phyloP scores from a whole-genome alignment of 1,284 basidiomycete species.

The Heterobasidion annosum region DNA sequence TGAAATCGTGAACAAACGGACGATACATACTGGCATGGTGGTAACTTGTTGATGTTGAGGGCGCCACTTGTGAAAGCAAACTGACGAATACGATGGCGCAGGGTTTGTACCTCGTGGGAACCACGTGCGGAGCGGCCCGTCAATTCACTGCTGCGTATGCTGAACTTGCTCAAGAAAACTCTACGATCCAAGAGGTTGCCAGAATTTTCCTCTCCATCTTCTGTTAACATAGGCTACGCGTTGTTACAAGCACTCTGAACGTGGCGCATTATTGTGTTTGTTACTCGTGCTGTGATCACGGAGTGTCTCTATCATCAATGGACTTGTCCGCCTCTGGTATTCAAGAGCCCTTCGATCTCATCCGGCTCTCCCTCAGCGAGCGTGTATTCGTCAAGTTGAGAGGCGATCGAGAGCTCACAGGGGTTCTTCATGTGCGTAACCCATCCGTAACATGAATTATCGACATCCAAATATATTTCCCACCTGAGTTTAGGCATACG shows the following conservation, averaged over 20 bases:
- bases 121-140: constrained; percentile 2
- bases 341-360: constrained; percentile 97
- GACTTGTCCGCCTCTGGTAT: constrained; percentile 65
- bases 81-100: neutral
- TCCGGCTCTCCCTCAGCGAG: constrained; percentile 92
- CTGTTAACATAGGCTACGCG: too few relatives aligned
- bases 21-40: constrained; percentile 42
- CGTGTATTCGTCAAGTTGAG: constrained; percentile 94
- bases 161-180: too few relatives aligned
- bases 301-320: constrained; percentile 30
- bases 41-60: constrained; percentile 11
- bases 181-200: too few relatives aligned
- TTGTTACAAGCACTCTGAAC: too few relatives aligned
- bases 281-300: neutral
- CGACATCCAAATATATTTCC: neutral
- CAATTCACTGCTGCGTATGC: too few relatives aligned
- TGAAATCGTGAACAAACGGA: neutral
- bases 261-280: too few relatives aligned
- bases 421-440: constrained; percentile 80
- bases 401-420: constrained; percentile 89
- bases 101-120: constrained; percentile 3
- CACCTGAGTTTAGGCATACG: constrained; percentile 71
- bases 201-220: too few relatives aligned
- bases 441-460: neutral
- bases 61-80: neutral